Conservation (phyloP, 2,329 filamentous ascomycete species). For the Penicillium sp. region DNA sequence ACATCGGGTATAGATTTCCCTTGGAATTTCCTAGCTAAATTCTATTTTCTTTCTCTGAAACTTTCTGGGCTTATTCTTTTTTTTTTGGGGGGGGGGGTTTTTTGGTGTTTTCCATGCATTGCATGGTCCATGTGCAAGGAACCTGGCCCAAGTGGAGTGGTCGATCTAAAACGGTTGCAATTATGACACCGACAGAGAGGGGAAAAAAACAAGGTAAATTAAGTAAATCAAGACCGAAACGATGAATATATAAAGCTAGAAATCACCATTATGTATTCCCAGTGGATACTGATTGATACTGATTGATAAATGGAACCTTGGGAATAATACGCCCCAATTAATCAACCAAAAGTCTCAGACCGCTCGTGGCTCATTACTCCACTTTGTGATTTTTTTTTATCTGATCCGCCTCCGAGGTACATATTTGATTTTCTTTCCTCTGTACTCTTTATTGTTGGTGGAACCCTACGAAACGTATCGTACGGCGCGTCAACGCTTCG, state of each 20-base stretch:
- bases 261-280: neutral
- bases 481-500: conserved; percentile 11
- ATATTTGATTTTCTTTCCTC: neutral
- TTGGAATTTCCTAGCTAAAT: no score
- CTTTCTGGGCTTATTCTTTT: neutral
- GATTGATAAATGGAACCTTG: conserved; percentile 25
- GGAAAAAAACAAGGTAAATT: neutral
- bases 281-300: conserved; percentile 20
- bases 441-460: neutral
- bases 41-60: neutral
- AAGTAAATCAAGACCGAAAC: no score
- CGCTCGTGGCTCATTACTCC: conserved; percentile 4
- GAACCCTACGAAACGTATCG: conserved; percentile 9
- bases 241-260: neutral
- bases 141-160: conserved; percentile 2
- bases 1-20: neutral
- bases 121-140: conserved; percentile 5
- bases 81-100: neutral
- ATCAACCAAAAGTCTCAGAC: neutral
- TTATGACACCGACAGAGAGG: no score
- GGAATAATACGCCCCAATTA: conserved; percentile 8
- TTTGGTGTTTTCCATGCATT: neutral
- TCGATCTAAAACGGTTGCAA: no score
- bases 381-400: conserved; percentile 22
- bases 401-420: conserved; percentile 21